Evolutionary conservation across 1,284 basidiomycete genomes (phyloP).

Genomic region (Vanrija pseudolonga): DNA sequence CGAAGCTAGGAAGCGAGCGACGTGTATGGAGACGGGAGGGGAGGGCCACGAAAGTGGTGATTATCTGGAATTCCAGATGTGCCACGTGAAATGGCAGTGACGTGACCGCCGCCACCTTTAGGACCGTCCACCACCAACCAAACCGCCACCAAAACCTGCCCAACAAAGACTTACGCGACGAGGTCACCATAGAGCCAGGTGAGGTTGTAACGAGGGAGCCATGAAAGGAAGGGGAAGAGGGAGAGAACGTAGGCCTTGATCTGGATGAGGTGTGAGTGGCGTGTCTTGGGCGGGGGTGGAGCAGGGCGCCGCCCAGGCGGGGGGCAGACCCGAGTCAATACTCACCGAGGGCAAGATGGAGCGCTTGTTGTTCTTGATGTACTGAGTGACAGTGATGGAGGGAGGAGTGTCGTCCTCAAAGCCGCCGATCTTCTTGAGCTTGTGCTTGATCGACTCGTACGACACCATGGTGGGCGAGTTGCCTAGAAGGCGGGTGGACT

Average conservation of each 20-base stretch:
- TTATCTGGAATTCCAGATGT: background rate
- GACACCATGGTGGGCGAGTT: background rate
- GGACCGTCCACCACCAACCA: too few species aligned
- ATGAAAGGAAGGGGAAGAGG: conserved; percentile 77
- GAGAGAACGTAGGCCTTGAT: conserved; percentile 60
- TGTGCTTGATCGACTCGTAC: conserved; percentile 6
- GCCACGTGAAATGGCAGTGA: too few species aligned
- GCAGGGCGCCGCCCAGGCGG: background rate
- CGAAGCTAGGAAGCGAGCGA: too few species aligned
- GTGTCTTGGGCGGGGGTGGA: background rate
- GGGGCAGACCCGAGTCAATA: background rate
- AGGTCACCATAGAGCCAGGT: conserved; percentile 61
- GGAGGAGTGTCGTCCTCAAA: conserved; percentile 36
- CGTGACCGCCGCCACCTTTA: too few species aligned
- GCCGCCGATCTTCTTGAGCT: conserved; percentile 33
- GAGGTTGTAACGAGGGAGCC: conserved; percentile 73
- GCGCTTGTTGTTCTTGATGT: conserved; percentile 23
- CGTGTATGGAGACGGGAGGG: background rate
- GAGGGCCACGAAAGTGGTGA: conserved; percentile 31
- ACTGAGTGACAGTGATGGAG: conserved; percentile 32
- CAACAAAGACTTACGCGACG: conserved; percentile 57
- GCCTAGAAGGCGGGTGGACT: too few species aligned
- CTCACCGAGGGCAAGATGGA: conserved; percentile 25
- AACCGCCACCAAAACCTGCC: too few species aligned
- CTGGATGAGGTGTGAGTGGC: conserved; percentile 45